Evolutionary conservation across 805 yeast species (phyloP).

Genomic region (Candida hungchunana): DNA sequence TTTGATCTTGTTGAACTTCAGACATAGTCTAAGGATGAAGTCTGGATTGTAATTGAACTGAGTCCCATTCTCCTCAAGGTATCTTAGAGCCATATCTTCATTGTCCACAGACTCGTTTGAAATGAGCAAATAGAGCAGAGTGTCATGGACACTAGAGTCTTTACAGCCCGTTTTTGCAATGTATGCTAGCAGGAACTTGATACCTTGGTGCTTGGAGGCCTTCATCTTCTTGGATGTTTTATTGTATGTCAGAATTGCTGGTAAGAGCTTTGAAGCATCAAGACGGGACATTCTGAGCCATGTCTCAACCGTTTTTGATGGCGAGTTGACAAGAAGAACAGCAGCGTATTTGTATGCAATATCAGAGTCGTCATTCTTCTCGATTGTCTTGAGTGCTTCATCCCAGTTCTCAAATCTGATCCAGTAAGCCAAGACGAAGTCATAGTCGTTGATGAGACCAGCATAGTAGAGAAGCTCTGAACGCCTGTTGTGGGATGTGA

Average conservation of each 20-base stretch:
- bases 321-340: conserved; percentile 60
- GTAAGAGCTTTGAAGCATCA: conserved; percentile 62
- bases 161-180: conserved; percentile 40
- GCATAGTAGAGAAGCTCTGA: conserved; percentile 66
- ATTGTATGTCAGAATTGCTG: conserved; percentile 70
- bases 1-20: conserved; percentile 50
- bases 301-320: conserved; percentile 65
- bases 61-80: conserved; percentile 40
- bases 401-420: conserved; percentile 68
- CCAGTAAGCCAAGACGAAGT: conserved; percentile 65
- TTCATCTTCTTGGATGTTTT: conserved; percentile 39
- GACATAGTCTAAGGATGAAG: conserved; percentile 70
- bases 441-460: conserved; percentile 59
- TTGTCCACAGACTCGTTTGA: conserved; percentile 25
- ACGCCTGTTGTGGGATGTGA: conserved; percentile 60
- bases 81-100: conserved; percentile 42
- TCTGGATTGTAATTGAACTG: conserved; percentile 58
- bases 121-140: conserved; percentile 64
- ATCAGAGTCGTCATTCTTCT: conserved; percentile 42
- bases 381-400: conserved; percentile 58
- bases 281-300: conserved; percentile 64
- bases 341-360: conserved; percentile 66
- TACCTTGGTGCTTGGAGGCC: conserved; percentile 53
- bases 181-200: conserved; percentile 57
- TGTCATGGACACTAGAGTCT: conserved; percentile 58